Base-by-base conservation (phyloP, 2,329 filamentous ascomycete species). In the Phialophora expanda region DNA sequence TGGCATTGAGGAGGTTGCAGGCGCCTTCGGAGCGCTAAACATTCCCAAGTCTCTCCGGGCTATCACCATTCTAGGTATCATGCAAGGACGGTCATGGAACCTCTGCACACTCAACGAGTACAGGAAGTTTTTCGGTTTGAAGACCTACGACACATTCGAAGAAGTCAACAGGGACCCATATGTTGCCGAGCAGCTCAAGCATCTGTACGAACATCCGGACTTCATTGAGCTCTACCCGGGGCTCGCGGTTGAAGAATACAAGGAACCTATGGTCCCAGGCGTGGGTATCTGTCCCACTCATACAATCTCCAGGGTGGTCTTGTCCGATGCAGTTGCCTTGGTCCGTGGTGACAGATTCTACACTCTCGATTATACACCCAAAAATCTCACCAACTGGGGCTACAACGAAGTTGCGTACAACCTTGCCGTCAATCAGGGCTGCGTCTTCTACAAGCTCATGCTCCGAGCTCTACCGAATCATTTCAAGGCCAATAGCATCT, bases 391-490 rank as follows among this genome's bases (percentile, higher is more conserved):
- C 1, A 93, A 92, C 78, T 96, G 91, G 91, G 92, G 92, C 22
- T 94, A 86, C 79, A 86, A 87, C 62, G 89, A 92, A 74, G 89
- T 86, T 3, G 84, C 90, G 22, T 91, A 89, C 63, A 90, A 96
- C 71, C 78, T 88, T 24, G 86, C 85, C 65, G 78, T 94, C 70
- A 90, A 95, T 77, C 89, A 95, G 74, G 92, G 92, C 55, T 92
- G 90, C 71, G 87, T 93, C 12, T 91, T 94, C 78, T 93, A 93
- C 82, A 96, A 95, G 81, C 84, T 96, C 41, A 89, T 93, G 75
- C 81, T 91, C 41, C 86, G 89, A 4, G 90, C 91, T 0, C 92
- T 96, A 82, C 92, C 92, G 0, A 84, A 90, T 70, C 89, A 92
- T 78, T 94, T 93, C 83, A 87, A 86, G 75, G 78, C 83, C 22